Base-by-base conservation (phyloP, 257 asterid species). In the Linderniella brevidens region DNA sequence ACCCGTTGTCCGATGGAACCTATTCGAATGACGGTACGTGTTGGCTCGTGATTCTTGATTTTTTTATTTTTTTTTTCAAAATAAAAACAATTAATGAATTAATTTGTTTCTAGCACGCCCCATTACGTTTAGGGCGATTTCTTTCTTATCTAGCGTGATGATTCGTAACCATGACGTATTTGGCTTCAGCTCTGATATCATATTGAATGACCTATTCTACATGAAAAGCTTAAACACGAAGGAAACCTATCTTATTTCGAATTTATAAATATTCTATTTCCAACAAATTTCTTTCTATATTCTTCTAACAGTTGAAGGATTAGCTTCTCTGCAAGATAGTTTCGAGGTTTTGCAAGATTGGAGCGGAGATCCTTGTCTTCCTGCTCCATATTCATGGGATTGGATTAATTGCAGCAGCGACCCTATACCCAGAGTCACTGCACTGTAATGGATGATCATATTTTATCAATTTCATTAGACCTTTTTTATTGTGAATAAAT, bases 291-390 rank as follows among this genome's bases (percentile, higher is more conserved):
- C 11, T 1, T 19, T 0, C 32, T 18, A 39, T 60, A 37, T n/a
- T 38, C 4, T 0, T 55, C 1, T n/a, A 37, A 39, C 29, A 76
- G 92, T 76, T 60, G 57, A 46, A 18, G 80, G 82, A 39, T 61
- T 82, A 47, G 50, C 18, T 55, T 52, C 64, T 18, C 45, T 82
- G 61, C 78, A 49, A 64, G 14, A 10, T 0, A 53, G 54, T 8
- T 82, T 74, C 15, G 55, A 35, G 0, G 59, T 14, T 20, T 55
- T 82, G 37, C 61, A 64, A 66, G 75, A 58, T 1, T 76, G 87
- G 94, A 20, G 59, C 0, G 86, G 86, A 0, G 94, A 82, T 59
- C 94, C 94, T 1, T 79, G 92, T 58, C 82, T 82, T 35, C 94
- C 88, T 1, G 58, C 75, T 5, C 70, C 82, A 6, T 82, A 60